Evolutionary conservation across 1,284 basidiomycete genomes (phyloP).

Genomic region (Omphalotus olearius): DNA sequence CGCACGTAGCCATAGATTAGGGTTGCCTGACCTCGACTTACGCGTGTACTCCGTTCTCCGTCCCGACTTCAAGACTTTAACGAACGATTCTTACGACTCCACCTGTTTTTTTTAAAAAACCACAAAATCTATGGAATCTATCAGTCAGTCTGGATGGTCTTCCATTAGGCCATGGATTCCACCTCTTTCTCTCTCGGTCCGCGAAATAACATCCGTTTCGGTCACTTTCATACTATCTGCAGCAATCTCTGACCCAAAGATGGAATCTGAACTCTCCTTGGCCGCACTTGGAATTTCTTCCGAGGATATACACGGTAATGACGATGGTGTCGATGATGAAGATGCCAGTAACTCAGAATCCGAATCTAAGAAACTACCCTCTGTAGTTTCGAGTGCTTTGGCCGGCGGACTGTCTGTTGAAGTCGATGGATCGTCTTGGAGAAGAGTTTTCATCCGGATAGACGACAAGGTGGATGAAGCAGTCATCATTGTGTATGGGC

Average conservation of each 20-base stretch:
- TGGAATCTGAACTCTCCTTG: slow-evolving; percentile 35
- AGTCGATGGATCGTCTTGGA: slow-evolving; percentile 72
- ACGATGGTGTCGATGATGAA: slow-evolving; percentile 35
- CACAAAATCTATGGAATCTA: slow-evolving; percentile 6
- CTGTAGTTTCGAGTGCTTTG: slow-evolving; percentile 61
- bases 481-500: slow-evolving; percentile 74
- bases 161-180: slow-evolving; percentile 73
- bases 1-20: too few relatives aligned
- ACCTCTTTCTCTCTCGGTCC: slow-evolving; percentile 60
- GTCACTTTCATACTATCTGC: slow-evolving; percentile 74
- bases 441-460: slow-evolving; percentile 69
- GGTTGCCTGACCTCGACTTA: too few relatives aligned
- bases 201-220: slow-evolving; percentile 78
- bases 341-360: slow-evolving; percentile 20
- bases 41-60: too few relatives aligned
- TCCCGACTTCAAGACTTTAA: too few relatives aligned
- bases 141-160: slow-evolving; percentile 43
- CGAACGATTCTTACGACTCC: too few relatives aligned
- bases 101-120: not conserved
- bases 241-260: slow-evolving; percentile 30
- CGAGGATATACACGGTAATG: slow-evolving; percentile 36
- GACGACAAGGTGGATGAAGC: slow-evolving; percentile 76
- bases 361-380: slow-evolving; percentile 26
- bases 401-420: slow-evolving; percentile 71
- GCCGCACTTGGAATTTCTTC: slow-evolving; percentile 38